Conservation (phyloP, 257 asterid genomes). For the Solanum sejunctum region DNA sequence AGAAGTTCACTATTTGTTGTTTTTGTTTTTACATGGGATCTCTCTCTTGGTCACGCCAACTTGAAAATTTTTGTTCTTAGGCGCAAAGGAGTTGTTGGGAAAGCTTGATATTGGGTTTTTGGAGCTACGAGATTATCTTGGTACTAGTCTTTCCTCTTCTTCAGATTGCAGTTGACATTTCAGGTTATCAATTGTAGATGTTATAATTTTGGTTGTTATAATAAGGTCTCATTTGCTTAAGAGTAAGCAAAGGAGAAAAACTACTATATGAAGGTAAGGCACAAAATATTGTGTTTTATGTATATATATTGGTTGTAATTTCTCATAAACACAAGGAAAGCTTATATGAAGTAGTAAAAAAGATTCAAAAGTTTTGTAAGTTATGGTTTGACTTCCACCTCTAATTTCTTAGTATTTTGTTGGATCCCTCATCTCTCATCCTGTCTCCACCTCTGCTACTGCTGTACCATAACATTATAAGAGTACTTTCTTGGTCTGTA, state of each 20-base stretch:
- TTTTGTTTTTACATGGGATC: neutral
- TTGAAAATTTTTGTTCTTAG: constrained; percentile 18
- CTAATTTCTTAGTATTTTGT: neutral
- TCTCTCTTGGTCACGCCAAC: neutral
- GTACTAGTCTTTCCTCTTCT: constrained; percentile 20
- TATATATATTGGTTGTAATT: neutral
- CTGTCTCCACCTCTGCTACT: neutral
- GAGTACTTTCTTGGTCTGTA: neutral
- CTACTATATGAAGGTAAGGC: neutral
- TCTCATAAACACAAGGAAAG: neutral
- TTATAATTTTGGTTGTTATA: neutral
- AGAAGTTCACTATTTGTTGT: neutral
- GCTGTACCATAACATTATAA: neutral
- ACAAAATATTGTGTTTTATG: neutral
- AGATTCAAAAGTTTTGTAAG: neutral
- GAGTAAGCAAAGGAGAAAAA: neutral
- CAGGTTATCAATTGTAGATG: neutral
- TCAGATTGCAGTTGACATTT: neutral
- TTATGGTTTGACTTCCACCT: neutral
- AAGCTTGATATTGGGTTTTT: constrained; percentile 31
- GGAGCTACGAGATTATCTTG: constrained; percentile 66
- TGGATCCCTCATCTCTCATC: neutral
- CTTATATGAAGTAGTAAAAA: neutral
- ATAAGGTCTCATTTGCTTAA: neutral
- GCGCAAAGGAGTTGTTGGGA: constrained; percentile 41